Conservation (phyloP, 768 basidiomycete species). For the Lactarius quietus region DNA sequence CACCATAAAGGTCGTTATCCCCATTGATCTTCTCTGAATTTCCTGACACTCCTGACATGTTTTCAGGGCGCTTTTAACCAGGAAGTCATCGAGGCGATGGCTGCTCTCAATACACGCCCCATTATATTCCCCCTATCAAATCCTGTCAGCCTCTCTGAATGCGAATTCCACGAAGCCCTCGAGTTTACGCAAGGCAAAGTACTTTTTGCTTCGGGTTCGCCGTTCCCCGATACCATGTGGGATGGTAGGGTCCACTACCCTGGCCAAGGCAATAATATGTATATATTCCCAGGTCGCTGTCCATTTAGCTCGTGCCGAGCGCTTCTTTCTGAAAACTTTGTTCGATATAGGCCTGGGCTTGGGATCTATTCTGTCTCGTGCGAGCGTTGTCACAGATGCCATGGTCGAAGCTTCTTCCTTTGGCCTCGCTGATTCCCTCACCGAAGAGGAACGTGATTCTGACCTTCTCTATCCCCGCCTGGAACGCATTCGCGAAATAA, state of each 20-base stretch:
- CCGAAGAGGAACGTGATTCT: slow-evolving; percentile 56
- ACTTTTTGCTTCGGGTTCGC: slow-evolving; percentile 86
- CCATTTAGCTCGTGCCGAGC: not conserved
- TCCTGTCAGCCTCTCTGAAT: slow-evolving; percentile 78
- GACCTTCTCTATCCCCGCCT: slow-evolving; percentile 82
- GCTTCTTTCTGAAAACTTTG: slow-evolving; percentile 9
- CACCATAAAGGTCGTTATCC: slow-evolving; percentile 56
- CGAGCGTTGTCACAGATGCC: slow-evolving; percentile 66
- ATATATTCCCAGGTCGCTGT: slow-evolving; percentile 63
- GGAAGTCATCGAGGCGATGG: slow-evolving; percentile 71
- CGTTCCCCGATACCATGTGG: slow-evolving; percentile 65
- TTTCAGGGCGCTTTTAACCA: slow-evolving; percentile 67
- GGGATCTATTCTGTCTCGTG: slow-evolving; percentile 68
- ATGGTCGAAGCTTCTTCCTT: slow-evolving; percentile 90
- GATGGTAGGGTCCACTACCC: slow-evolving; percentile 59
- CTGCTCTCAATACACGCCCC: slow-evolving; percentile 71
- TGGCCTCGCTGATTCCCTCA: slow-evolving; percentile 73
- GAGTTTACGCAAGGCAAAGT: slow-evolving; percentile 66
- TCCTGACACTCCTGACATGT: not conserved
- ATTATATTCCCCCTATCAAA: slow-evolving; percentile 94
- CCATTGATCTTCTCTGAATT: not conserved
- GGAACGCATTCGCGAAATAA: slow-evolving; percentile 83
- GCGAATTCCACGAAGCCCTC: slow-evolving; percentile 74
- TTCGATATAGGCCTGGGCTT: slow-evolving; percentile 60
- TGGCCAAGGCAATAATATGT: slow-evolving; percentile 96